These are phyloP conservation scores for Candida lessepsii DNA, from an alignment of 805 yeast genomes.

Conservation along the genomic window DNA sequence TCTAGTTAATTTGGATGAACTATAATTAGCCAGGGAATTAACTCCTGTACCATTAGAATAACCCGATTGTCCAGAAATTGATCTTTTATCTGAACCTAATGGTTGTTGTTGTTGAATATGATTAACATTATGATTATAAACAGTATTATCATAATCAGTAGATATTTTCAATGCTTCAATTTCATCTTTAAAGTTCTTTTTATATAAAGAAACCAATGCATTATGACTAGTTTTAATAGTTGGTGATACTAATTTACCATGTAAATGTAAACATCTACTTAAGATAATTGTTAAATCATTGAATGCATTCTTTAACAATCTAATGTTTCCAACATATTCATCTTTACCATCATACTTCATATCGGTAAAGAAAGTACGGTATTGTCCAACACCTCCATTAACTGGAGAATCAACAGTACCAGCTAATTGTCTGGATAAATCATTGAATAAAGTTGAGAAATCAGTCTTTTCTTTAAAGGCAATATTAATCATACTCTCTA, in stretches of 20 bases:
- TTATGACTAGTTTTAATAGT: constrained; percentile 62
- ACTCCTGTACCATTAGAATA: constrained; percentile 17
- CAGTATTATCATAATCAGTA: constrained; percentile 30
- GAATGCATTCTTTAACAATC: constrained; percentile 51
- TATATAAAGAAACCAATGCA: constrained; percentile 61
- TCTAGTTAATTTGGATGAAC: constrained; percentile 25
- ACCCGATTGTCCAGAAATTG: constrained; percentile 17
- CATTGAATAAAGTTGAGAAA: constrained; percentile 51
- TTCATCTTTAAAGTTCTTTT: constrained; percentile 66
- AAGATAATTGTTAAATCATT: constrained; percentile 66
- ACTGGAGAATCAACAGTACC: constrained; percentile 93
- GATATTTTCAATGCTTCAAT: constrained; percentile 44
- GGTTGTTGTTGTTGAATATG: constrained; percentile 17
- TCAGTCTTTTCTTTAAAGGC: constrained; percentile 53
- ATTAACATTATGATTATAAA: constrained; percentile 24
- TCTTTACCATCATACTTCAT: constrained; percentile 32
- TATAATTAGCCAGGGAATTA: constrained; percentile 16
- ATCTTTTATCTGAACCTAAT: constrained; percentile 19
- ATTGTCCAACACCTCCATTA: constrained; percentile 88
- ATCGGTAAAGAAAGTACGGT: constrained; percentile 61
- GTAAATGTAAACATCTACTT: constrained; percentile 64
- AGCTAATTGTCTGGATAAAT: constrained; percentile 65
- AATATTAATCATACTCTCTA: constrained; percentile 59
- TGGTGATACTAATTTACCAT: constrained; percentile 60
- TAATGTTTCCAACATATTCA: constrained; percentile 28